Evolutionary conservation across 2,329 filamentous ascomycete species (phyloP), one percentile per base, ranked within the genome.

Genomic region (Calonectria honghensis): DNA sequence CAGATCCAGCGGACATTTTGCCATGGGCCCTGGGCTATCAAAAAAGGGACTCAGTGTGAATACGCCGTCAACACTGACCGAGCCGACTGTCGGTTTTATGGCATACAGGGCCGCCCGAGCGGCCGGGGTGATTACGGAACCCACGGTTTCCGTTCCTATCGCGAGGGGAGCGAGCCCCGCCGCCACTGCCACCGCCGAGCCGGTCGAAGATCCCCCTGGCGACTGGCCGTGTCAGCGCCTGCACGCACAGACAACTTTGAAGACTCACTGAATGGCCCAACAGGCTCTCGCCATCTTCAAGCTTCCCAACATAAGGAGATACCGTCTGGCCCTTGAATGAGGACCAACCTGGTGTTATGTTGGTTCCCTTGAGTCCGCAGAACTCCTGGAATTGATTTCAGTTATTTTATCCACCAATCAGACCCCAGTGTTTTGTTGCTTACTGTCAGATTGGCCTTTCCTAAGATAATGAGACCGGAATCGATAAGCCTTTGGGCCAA

Each of bases 61-160:
- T 13, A 70, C 4, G 10, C 68, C 68, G 10, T 50, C 48, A 6
- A 61, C 29, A 3, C 51, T 61, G 14, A 41, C 24, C 2, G 54
- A 78, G n/a, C 76, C 76, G 4, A 75, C 50, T 2, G 76, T 79
- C 1, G 79, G 78, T 52, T 82, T 84, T 35, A 84, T 51, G 3
- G 79, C 78, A 64, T 82, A 84, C 1, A 84, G 41, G 6, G 75
- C 80, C 3, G 78, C 73, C 2, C 80, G 68, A 0, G 68, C 73
- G 1, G 79, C 52, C 0, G 81, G 80, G 0, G 76, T 77, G 27
- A 82, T 73, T 24, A 83, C 78, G 1, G 80, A 85, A 6, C 83
- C 82, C 14, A 80, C 76, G 9, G 84, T 85, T 74, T 85, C 83
- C 24, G 82, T 82, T 10, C 79, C 83, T 32, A 85, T 79, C 11